phyloP scores from a whole-genome alignment of 75 land plant species.

The Pinus taeda region DNA sequence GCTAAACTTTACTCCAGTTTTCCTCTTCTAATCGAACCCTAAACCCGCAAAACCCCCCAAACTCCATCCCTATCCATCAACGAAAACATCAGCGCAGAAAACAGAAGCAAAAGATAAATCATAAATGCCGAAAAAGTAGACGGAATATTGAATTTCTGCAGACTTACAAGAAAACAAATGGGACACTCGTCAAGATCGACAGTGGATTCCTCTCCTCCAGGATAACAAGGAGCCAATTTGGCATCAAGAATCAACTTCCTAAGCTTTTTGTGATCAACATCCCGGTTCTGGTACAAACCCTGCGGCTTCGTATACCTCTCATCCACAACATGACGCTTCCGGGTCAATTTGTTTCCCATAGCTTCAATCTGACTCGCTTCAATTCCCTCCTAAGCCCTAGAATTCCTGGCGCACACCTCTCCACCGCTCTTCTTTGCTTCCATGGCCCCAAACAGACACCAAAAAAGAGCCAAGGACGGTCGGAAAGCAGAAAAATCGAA shows the following conservation, averaged over 20 bases:
- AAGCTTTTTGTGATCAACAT: conserved; percentile 87
- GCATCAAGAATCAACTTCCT: conserved; percentile 79
- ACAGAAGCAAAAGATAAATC: background rate
- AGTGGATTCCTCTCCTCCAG: conserved; percentile 68
- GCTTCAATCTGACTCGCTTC: background rate
- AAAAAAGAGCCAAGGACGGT: too few relatives aligned
- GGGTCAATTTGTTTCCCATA: conserved; percentile 84
- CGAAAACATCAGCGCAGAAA: too few relatives aligned
- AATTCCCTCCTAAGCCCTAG: conserved; percentile 1
- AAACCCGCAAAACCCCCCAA: too few relatives aligned
- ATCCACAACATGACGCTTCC: conserved; percentile 64
- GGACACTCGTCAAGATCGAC: conserved; percentile 93
- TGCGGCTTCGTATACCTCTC: conserved; percentile 82
- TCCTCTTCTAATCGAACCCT: too few relatives aligned
- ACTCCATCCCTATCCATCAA: too few relatives aligned
- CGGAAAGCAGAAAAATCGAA: too few relatives aligned
- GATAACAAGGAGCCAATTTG: conserved; percentile 90
- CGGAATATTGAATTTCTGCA: too few relatives aligned
- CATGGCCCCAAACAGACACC: too few relatives aligned
- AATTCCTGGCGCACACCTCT: background rate
- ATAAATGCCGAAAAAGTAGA: too few relatives aligned
- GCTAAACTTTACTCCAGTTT: too few relatives aligned
- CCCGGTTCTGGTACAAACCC: conserved; percentile 73
- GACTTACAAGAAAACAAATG: conserved; percentile 86
- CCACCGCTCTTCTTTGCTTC: too few relatives aligned